phyloP scores from a whole-genome alignment of 345 rosid genomes.

The Cardamine occulta region DNA sequence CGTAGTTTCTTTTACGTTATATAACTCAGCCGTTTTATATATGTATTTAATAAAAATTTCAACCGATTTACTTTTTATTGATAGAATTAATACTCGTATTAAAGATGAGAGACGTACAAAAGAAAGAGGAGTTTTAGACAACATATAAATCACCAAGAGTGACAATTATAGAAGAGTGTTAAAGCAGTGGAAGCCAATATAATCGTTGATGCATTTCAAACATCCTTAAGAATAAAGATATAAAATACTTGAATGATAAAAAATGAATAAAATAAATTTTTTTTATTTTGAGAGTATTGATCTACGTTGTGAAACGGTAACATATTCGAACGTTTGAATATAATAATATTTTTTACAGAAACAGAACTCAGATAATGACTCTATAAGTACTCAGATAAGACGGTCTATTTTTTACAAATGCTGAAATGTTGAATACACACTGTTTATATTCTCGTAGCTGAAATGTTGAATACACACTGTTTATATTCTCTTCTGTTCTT shows the following conservation, averaged over 20 bases:
- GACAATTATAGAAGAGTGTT: not conserved
- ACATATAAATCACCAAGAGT: not conserved
- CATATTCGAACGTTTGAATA: not conserved
- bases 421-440: not conserved
- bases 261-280: not conserved
- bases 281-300: not conserved
- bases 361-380: not conserved
- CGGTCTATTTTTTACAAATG: not conserved
- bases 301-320: slow-evolving; percentile 4
- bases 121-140: not conserved
- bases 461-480: not conserved
- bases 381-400: not conserved
- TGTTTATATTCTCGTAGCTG: not conserved
- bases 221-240: not conserved
- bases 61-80: not conserved
- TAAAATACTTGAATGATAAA: not conserved
- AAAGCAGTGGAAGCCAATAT: not conserved
- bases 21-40: no score
- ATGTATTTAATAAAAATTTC: not conserved
- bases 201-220: not conserved
- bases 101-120: not conserved
- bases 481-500: not conserved
- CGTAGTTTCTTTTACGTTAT: not conserved
- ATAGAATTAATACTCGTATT: not conserved
- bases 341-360: not conserved